These are phyloP conservation scores for Entomortierella parvispora DNA, from an alignment of 192 early-diverging fungal species.

Conservation along the genomic window DNA sequence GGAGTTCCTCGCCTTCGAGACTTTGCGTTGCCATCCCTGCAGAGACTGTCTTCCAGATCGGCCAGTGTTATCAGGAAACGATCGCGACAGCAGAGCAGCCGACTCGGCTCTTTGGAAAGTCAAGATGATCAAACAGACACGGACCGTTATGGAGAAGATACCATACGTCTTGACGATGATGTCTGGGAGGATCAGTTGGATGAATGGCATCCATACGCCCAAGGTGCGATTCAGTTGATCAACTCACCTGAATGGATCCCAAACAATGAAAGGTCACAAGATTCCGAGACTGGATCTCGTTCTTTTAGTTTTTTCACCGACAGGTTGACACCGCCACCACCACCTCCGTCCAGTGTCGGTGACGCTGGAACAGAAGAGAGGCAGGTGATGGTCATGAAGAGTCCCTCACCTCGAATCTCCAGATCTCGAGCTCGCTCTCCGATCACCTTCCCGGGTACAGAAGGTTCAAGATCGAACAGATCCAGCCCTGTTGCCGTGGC, in stretches of 20 bases:
- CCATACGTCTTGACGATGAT: constrained; percentile 32
- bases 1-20: constrained; percentile 16
- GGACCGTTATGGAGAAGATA: constrained; percentile 33
- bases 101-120: constrained; percentile 22
- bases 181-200: constrained; percentile 37
- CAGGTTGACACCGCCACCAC: too few species aligned
- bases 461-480: constrained; percentile 10
- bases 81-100: constrained; percentile 1
- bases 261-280: background rate
- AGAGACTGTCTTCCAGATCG: constrained; percentile 29
- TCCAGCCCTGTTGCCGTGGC: constrained; percentile 18
- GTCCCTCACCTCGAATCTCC: too few species aligned
- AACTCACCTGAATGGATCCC: background rate
- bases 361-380: too few species aligned
- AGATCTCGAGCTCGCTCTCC: background rate
- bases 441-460: constrained; percentile 20
- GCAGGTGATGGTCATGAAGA: too few species aligned
- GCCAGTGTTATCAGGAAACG: constrained; percentile 15
- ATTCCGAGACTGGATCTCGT: background rate
- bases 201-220: constrained; percentile 38
- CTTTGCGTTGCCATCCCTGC: constrained; percentile 24
- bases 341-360: too few species aligned
- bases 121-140: constrained; percentile 15
- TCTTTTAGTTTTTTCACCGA: constrained; percentile 6
- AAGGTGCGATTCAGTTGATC: constrained; percentile 39